These are phyloP conservation scores for Citrullus colocynthis DNA, from an alignment of 306 rosid species.

Conservation along the genomic window DNA sequence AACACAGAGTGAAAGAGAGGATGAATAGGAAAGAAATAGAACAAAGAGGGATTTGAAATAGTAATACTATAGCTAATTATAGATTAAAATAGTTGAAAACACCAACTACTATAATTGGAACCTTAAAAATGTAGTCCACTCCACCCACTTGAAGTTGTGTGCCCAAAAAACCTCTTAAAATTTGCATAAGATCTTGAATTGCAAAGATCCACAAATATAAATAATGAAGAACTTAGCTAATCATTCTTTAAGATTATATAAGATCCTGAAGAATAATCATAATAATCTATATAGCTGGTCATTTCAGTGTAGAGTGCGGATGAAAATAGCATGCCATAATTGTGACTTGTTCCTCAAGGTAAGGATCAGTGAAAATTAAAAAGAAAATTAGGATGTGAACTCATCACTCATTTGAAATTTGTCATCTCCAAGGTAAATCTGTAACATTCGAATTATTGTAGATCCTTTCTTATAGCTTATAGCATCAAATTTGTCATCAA, in stretches of 20 bases:
- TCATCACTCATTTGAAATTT: constrained; percentile 31
- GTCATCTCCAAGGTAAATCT: constrained; percentile 40
- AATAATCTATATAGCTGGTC: not conserved
- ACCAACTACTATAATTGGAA: too few relatives aligned
- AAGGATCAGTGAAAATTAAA: not conserved
- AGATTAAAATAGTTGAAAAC: too few relatives aligned
- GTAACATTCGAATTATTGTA: constrained; percentile 45
- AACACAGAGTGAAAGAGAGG: too few relatives aligned
- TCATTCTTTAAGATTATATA: not conserved
- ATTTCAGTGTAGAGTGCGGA: not conserved
- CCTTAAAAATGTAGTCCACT: too few relatives aligned
- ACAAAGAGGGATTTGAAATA: too few relatives aligned
- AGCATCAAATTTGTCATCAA: constrained; percentile 38
- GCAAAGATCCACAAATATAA: not conserved
- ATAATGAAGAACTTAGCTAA: not conserved
- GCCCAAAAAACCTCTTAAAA: too few relatives aligned
- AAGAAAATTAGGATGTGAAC: not conserved
- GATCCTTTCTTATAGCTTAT: constrained; percentile 54
- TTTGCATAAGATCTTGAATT: not conserved
- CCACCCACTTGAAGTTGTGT: too few relatives aligned
- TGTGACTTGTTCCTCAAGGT: not conserved
- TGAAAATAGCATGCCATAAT: not conserved
- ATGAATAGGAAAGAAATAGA: too few relatives aligned
- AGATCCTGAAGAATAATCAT: not conserved
- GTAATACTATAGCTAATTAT: too few relatives aligned